Evolutionary conservation across 2,329 filamentous ascomycete species (phyloP).

Genomic region (Penicillium sp.): DNA sequence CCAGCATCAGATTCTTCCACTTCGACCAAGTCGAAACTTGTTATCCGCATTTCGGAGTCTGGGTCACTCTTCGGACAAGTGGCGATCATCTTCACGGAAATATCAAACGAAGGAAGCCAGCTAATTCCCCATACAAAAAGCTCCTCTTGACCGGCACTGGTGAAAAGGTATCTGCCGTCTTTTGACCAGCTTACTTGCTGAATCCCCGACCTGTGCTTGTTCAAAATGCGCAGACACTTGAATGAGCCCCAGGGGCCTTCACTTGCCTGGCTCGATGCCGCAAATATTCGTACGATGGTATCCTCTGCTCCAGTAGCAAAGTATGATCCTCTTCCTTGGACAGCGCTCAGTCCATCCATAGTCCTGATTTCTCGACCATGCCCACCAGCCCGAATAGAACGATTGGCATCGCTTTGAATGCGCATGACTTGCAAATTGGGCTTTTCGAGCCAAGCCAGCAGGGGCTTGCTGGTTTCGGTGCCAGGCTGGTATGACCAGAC

Average conservation of each 20-base stretch:
- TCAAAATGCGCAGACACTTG: slow-evolving; percentile 68
- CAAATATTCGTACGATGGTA: slow-evolving; percentile 74
- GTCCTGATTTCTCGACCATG: slow-evolving; percentile 88
- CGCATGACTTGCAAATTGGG: slow-evolving; percentile 58
- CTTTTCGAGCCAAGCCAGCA: slow-evolving; percentile 78
- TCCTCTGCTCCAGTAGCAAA: slow-evolving; percentile 75
- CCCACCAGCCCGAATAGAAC: slow-evolving; percentile 67
- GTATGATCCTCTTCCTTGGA: slow-evolving; percentile 39
- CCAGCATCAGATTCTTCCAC: slow-evolving; percentile 33
- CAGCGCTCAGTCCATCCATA: slow-evolving; percentile 54
- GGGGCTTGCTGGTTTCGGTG: slow-evolving; percentile 46
- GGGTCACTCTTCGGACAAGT: slow-evolving; percentile 55
- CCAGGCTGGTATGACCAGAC: slow-evolving; percentile 67
- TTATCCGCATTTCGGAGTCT: slow-evolving; percentile 75
- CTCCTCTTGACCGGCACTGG: slow-evolving; percentile 85
- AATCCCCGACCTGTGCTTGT: slow-evolving; percentile 81
- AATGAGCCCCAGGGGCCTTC: slow-evolving; percentile 38
- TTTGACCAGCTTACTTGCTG: slow-evolving; percentile 78
- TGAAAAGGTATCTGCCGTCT: slow-evolving; percentile 74
- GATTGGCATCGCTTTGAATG: slow-evolving; percentile 50
- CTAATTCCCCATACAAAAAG: slow-evolving; percentile 81
- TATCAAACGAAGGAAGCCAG: slow-evolving; percentile 58
- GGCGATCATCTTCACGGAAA: slow-evolving; percentile 59
- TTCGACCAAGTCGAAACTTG: slow-evolving; percentile 70
- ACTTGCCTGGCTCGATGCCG: slow-evolving; percentile 24